Evolutionary conservation across 768 basidiomycete species (phyloP).

Genomic region (Tulasnella sp.): DNA sequence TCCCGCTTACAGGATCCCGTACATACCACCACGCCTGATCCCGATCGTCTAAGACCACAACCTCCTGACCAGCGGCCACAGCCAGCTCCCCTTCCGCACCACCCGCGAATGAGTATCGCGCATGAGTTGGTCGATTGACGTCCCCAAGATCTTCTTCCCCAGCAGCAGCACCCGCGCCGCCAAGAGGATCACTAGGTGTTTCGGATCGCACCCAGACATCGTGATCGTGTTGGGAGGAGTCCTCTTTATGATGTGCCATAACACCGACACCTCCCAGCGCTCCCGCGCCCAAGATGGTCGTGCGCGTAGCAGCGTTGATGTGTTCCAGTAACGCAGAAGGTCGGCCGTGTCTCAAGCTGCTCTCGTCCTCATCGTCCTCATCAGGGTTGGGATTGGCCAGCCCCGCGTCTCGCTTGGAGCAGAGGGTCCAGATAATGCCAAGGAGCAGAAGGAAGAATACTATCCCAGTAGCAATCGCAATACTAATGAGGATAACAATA

Average conservation of each 20-base stretch:
- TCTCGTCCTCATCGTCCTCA: constrained; percentile 58
- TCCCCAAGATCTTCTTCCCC: constrained; percentile 40
- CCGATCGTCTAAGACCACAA: constrained; percentile 68
- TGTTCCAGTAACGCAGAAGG: constrained; percentile 83
- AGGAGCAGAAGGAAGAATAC: constrained; percentile 78
- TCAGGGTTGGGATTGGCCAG: constrained; percentile 47
- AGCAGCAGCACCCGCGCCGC: constrained; percentile 28
- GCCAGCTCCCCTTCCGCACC: constrained; percentile 67
- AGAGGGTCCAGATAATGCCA: constrained; percentile 82
- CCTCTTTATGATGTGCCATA: constrained; percentile 25
- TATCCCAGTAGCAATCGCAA: constrained; percentile 90
- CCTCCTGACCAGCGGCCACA: constrained; percentile 53
- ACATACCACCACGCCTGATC: constrained; percentile 95
- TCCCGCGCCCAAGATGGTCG: constrained; percentile 56
- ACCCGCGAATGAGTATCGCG: constrained; percentile 74
- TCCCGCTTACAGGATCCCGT: constrained; percentile 63
- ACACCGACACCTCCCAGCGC: constrained; percentile 25
- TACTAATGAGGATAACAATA: constrained; percentile 91
- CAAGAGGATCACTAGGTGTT: constrained; percentile 62
- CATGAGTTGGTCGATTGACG: constrained; percentile 59
- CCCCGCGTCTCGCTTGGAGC: constrained; percentile 63
- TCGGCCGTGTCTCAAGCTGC: constrained; percentile 56
- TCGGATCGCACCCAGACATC: constrained; percentile 71
- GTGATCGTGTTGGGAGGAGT: constrained; percentile 44
- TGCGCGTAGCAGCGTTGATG: constrained; percentile 81